These are phyloP conservation scores for Paspalum vaginatum DNA, from an alignment of 176 grass and related monocot genomes.

Conservation along the genomic window DNA sequence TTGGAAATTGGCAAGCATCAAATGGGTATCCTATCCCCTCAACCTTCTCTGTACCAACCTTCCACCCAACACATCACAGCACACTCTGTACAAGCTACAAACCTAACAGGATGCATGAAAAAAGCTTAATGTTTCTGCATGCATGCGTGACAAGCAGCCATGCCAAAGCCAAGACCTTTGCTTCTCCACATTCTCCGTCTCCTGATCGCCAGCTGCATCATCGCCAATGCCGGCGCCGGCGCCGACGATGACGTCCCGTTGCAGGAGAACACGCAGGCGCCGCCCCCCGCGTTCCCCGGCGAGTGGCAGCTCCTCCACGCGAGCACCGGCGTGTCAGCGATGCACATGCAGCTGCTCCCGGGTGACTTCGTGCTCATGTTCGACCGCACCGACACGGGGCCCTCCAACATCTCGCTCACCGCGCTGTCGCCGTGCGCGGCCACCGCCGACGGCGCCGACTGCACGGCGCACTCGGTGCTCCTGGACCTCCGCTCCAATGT, in stretches of 20 bases:
- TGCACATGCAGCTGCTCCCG: slow-evolving; percentile 93
- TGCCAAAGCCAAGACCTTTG: slow-evolving; percentile 8
- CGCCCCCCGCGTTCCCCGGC: background rate
- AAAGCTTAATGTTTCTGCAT: slow-evolving; percentile 22
- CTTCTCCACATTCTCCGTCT: background rate
- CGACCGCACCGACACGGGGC: slow-evolving; percentile 72
- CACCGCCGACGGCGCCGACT: slow-evolving; percentile 42
- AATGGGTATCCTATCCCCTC: too few relatives aligned
- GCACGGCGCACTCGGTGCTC: slow-evolving; percentile 81
- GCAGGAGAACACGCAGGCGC: slow-evolving; percentile 1
- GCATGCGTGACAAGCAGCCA: slow-evolving; percentile 1
- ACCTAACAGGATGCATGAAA: slow-evolving; percentile 11
- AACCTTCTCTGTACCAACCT: too few relatives aligned
- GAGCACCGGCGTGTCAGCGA: slow-evolving; percentile 80
- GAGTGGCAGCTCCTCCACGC: slow-evolving; percentile 74
- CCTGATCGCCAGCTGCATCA: slow-evolving; percentile 1
- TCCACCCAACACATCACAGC: background rate
- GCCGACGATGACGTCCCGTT: slow-evolving; percentile 1
- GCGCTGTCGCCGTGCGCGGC: slow-evolving; percentile 2
- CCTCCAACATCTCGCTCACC: slow-evolving; percentile 73
- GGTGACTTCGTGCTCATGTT: slow-evolving; percentile 75
- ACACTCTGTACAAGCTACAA: slow-evolving; percentile 20
- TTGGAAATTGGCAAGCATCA: too few relatives aligned
- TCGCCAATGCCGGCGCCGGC: background rate
- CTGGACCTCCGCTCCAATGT: slow-evolving; percentile 17